phyloP scores from a whole-genome alignment of 345 rosid species.

The Salix caprea region DNA sequence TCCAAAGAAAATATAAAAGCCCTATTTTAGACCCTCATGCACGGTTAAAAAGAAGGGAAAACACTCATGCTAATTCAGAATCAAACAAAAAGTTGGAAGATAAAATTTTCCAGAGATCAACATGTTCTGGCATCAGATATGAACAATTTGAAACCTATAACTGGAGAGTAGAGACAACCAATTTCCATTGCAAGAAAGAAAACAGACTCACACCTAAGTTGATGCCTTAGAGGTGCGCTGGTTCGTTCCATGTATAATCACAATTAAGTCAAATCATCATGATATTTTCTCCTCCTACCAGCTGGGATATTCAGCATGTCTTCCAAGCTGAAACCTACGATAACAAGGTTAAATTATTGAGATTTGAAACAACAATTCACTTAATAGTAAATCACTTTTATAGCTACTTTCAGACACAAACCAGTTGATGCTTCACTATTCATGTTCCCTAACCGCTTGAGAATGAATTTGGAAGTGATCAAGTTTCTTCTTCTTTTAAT shows the following conservation, averaged over 20 bases:
- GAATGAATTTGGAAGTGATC: no score
- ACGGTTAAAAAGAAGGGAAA: neutral
- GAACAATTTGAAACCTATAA: slow-evolving; percentile 20
- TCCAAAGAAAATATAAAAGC: neutral
- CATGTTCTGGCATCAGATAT: slow-evolving; percentile 6
- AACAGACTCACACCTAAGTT: slow-evolving; percentile 38
- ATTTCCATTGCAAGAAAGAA: slow-evolving; percentile 1
- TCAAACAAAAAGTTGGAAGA: slow-evolving; percentile 10
- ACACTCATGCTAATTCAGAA: neutral
- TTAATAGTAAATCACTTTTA: no score
- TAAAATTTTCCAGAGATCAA: neutral
- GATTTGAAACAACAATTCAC: neutral
- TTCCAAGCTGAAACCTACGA: slow-evolving; percentile 77
- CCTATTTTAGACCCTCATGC: neutral
- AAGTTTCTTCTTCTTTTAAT: no score
- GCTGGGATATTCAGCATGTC: slow-evolving; percentile 89
- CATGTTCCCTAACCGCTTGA: no score
- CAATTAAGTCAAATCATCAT: slow-evolving; percentile 86
- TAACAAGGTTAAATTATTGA: neutral
- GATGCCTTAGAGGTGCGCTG: slow-evolving; percentile 90
- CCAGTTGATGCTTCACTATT: no score
- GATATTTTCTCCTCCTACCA: slow-evolving; percentile 91
- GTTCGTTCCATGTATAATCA: slow-evolving; percentile 74
- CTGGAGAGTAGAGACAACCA: neutral
- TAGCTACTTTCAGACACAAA: no score